Base-by-base conservation (phyloP, 2,329 filamentous ascomycete genomes). In the Neonectria faginata region DNA sequence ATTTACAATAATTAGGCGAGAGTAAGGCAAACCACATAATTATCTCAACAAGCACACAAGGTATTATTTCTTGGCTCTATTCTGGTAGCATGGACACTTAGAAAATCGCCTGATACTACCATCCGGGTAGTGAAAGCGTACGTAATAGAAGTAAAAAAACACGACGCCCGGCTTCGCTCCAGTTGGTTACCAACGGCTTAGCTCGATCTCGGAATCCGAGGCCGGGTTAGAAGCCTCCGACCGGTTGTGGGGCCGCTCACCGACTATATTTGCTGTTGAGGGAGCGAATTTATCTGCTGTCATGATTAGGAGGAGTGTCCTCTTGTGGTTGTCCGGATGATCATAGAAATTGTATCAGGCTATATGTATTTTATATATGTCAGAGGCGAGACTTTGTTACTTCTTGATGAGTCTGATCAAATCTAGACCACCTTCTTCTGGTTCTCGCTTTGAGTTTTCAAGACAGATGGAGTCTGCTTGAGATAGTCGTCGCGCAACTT, bases 171-270 rank as follows among this genome's bases (percentile, higher is more conserved):
- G 39, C 39, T 29, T 33, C 4, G 14, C 11, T 5, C 45, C 14
- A 31, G 25, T 29, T 50, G 45, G 45, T 29, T 50, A 50, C 25
- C 25, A 50, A 27, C 45, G 45, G 45, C 45, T 50, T 50, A 29
- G 27, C 47, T 33, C 47, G 5, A 33, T 9, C 27, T 51, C 47
- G 47, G 47, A 51, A 33, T 51, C 47, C 47, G 47, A 51, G 47
- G 47, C n/a, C 27, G 27, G 47, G 29, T 27, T 33, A 50, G 25
- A 50, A 50, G 45, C 14, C 25, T 50, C 25, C 14, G 45, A 18
- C 18, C 6, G 39, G 3, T 7, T 12, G 44, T 25, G 44, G 44
- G 44, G 12, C 22, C 22, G 27, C 44, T 47, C 5, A 47, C 11
- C 18, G 10, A 25, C 11, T 41, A 18, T 10, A 25, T 7, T 9